phyloP scores from a whole-genome alignment of 2,329 filamentous ascomycete species.

The Colletotrichum shisoi region DNA sequence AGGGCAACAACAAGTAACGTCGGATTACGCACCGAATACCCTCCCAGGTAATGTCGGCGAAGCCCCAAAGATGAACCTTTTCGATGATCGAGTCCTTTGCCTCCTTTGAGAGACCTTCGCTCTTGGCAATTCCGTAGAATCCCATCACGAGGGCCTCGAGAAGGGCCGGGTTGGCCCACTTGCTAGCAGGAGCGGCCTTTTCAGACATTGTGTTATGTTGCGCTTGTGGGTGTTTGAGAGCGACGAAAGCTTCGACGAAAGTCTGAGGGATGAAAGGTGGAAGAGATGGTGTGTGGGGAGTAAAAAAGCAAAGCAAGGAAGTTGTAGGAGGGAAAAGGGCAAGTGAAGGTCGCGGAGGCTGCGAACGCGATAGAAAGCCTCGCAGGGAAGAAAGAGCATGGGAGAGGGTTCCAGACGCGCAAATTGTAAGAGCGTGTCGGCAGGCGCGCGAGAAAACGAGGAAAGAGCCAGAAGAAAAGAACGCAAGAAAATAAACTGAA shows the following conservation, averaged over 20 bases:
- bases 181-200: slow-evolving; percentile 10
- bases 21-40: slow-evolving; percentile 53
- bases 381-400: slow-evolving; percentile 10
- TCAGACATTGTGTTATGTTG: slow-evolving; percentile 11
- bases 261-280: slow-evolving; percentile 6
- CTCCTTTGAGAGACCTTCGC: slow-evolving; percentile 43
- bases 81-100: slow-evolving; percentile 46
- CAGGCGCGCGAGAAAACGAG: not conserved
- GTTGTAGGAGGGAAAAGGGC: not conserved
- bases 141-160: slow-evolving; percentile 48
- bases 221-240: slow-evolving; percentile 38
- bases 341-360: not conserved
- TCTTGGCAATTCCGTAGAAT: slow-evolving; percentile 45
- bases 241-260: slow-evolving; percentile 20
- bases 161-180: slow-evolving; percentile 49
- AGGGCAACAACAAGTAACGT: not conserved
- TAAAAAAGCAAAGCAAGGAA: not conserved
- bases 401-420: not conserved
- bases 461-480: not conserved
- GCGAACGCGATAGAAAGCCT: slow-evolving; percentile 2
- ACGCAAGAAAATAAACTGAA: slow-evolving; percentile 14
- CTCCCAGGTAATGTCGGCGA: slow-evolving; percentile 53
- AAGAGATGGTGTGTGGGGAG: slow-evolving; percentile 5
- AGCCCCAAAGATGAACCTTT: slow-evolving; percentile 47
- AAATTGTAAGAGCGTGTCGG: not conserved